Evolutionary conservation across 2,329 filamentous ascomycete genomes (phyloP).

Genomic region (Phaeophleospora eucalypticola): DNA sequence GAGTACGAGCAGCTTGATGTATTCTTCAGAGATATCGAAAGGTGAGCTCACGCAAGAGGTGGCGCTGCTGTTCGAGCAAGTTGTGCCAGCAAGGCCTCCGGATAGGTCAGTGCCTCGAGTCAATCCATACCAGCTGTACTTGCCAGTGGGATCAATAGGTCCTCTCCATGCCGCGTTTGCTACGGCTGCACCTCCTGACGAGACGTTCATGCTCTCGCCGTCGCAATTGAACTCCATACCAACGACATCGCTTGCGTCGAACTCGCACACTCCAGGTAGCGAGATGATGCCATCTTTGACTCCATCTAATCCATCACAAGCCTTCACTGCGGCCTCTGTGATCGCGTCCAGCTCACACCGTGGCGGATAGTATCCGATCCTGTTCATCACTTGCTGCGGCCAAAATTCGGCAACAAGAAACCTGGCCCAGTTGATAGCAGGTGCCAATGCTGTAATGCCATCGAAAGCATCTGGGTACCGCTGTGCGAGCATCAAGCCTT

Average conservation of each 20-base stretch:
- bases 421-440: conserved; percentile 33
- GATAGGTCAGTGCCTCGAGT: conserved; percentile 14
- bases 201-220: conserved; percentile 21
- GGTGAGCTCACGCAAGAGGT: conserved; percentile 10
- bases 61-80: conserved; percentile 17
- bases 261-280: conserved; percentile 20
- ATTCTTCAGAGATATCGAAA: conserved; percentile 18
- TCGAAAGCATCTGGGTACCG: conserved; percentile 35
- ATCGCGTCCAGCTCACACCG: conserved; percentile 34
- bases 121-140: conserved; percentile 32
- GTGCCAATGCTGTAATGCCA: conserved; percentile 36
- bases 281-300: conserved; percentile 29
- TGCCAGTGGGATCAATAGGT: conserved; percentile 18
- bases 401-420: conserved; percentile 24
- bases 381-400: conserved; percentile 28
- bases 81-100: conserved; percentile 25
- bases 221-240: conserved; percentile 34
- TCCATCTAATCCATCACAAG: conserved; percentile 35
- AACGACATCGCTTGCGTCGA: conserved; percentile 33
- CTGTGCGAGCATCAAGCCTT: conserved; percentile 36
- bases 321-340: conserved; percentile 27
- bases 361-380: conserved; percentile 18
- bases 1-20: conserved; percentile 35
- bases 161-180: conserved; percentile 34
- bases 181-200: conserved; percentile 27